Evolutionary conservation across 2,329 filamentous ascomycete species (phyloP).

Genomic region (Epichloe brachyelytri): DNA sequence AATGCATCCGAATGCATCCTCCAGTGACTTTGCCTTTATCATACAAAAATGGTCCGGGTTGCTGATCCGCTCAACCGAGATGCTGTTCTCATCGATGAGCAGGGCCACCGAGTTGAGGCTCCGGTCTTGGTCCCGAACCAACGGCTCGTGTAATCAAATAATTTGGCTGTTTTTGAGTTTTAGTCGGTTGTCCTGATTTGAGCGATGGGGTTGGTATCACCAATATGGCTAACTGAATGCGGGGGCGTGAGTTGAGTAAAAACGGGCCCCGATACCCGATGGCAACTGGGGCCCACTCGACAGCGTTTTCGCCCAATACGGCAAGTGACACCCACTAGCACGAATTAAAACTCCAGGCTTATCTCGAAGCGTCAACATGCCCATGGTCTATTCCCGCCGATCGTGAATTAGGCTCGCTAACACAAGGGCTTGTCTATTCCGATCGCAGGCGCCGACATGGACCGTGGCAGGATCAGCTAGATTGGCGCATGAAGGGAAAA

Average conservation of each 20-base stretch:
- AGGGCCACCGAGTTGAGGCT: constrained; percentile 18
- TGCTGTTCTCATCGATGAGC: constrained; percentile 35
- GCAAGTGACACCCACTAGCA: neutral
- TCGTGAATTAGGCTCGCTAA: neutral
- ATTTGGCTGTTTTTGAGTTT: too few species aligned
- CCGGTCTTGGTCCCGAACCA: too few species aligned
- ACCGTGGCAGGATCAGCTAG: neutral
- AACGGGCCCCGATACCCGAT: too few species aligned
- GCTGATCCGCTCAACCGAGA: constrained; percentile 3
- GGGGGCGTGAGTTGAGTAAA: too few species aligned
- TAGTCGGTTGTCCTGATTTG: too few species aligned
- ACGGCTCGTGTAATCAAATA: too few species aligned
- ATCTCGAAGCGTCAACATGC: neutral
- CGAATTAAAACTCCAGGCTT: neutral
- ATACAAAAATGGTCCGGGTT: neutral
- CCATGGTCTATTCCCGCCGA: too few species aligned
- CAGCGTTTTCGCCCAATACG: constrained; percentile 56
- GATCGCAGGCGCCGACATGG: neutral
- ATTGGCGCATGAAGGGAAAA: neutral
- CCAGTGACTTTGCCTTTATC: neutral
- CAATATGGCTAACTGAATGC: too few species aligned
- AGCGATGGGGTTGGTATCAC: too few species aligned
- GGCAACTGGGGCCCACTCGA: constrained; percentile 46
- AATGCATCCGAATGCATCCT: neutral
- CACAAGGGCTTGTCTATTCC: neutral